phyloP scores from a whole-genome alignment of 495 filamentous ascomycete genomes.

The Evernia prunastri region DNA sequence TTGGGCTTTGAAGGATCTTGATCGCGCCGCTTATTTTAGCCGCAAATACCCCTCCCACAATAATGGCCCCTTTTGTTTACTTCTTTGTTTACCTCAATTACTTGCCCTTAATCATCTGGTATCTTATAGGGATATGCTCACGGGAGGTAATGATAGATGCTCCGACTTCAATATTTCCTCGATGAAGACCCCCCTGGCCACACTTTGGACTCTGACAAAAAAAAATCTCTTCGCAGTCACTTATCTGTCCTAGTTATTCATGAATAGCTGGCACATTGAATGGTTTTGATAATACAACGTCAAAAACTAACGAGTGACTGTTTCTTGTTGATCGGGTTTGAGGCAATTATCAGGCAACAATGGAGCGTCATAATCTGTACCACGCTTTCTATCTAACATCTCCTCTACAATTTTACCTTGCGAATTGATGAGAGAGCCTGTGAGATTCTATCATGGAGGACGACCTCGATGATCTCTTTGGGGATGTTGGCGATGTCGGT shows the following conservation, averaged over 20 bases:
- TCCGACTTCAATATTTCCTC: background rate
- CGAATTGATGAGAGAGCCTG: background rate
- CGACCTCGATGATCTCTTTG: constrained; percentile 70
- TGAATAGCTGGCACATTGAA: background rate
- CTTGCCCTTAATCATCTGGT: background rate
- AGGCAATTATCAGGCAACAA: background rate
- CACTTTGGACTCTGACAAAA: background rate
- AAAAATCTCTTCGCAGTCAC: background rate
- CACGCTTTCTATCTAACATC: background rate
- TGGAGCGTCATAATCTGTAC: background rate
- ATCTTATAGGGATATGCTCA: background rate
- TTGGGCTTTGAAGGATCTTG: constrained; percentile 10
- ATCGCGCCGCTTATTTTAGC: constrained; percentile 20
- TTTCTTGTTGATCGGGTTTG: background rate
- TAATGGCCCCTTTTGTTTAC: constrained; percentile 20
- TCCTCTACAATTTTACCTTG: background rate
- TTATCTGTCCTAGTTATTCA: background rate
- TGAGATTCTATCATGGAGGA: constrained; percentile 52
- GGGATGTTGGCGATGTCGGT: constrained; percentile 24
- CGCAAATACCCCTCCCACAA: constrained; percentile 12
- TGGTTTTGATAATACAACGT: background rate
- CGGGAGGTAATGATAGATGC: background rate
- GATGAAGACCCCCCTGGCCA: background rate
- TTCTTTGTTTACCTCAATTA: constrained; percentile 9
- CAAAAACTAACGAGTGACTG: no score